phyloP scores from a whole-genome alignment of 169 alveolate species.

The Cryptosporidium sp. region DNA sequence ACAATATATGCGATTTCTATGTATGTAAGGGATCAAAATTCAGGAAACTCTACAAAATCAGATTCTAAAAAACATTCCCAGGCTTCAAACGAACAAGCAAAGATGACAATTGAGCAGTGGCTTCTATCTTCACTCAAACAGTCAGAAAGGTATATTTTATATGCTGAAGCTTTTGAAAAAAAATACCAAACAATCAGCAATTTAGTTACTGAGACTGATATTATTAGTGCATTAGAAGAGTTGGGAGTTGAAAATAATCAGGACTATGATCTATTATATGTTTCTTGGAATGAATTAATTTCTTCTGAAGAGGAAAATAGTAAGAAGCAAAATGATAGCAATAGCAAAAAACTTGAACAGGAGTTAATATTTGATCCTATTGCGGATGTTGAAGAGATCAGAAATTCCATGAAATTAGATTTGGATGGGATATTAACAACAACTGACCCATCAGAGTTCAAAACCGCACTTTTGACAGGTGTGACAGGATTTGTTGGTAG shows the following conservation, averaged over 20 bases:
- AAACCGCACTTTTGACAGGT: slow-evolving; percentile 75
- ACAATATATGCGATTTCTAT: slow-evolving; percentile 77
- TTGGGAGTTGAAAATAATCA: slow-evolving; percentile 78
- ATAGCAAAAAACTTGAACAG: not conserved
- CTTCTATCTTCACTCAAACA: slow-evolving; percentile 78
- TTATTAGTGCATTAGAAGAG: slow-evolving; percentile 77
- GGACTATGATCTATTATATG: slow-evolving; percentile 79
- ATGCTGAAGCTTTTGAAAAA: slow-evolving; percentile 78
- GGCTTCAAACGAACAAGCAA: not conserved
- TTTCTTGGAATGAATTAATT: slow-evolving; percentile 63
- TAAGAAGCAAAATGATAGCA: slow-evolving; percentile 16
- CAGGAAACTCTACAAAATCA: not conserved
- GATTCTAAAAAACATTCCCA: slow-evolving; percentile 1
- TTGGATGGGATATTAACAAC: slow-evolving; percentile 64
- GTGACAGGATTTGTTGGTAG: slow-evolving; percentile 78
- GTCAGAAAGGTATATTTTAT: slow-evolving; percentile 79
- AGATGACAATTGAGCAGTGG: slow-evolving; percentile 81
- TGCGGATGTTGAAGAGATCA: slow-evolving; percentile 23
- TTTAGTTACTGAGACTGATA: slow-evolving; percentile 79
- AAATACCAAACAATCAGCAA: slow-evolving; percentile 67
- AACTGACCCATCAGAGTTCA: slow-evolving; percentile 70
- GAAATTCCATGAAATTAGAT: not conserved
- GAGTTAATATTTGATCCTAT: slow-evolving; percentile 25
- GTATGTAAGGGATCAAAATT: slow-evolving; percentile 69
- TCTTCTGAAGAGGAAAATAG: slow-evolving; percentile 13